Conservation (phyloP, 2,329 filamentous ascomycete genomes). For the Penicillium expansum region DNA sequence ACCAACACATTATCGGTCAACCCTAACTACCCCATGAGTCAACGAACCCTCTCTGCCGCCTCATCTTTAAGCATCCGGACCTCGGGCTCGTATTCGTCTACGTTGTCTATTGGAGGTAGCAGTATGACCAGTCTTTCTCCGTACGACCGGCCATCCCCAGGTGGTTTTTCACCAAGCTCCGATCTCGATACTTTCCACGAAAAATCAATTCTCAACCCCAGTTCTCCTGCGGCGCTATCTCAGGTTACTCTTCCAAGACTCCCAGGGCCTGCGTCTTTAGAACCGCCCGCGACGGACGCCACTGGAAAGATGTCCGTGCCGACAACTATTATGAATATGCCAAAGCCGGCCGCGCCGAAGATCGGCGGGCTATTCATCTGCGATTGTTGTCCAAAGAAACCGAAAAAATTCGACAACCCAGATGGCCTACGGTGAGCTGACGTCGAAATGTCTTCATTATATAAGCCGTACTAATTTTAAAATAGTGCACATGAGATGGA, state of each 20-base stretch:
- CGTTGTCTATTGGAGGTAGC: conserved; percentile 59
- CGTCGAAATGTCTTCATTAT: background rate
- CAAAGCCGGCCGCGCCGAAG: conserved; percentile 42
- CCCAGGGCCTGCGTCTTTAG: conserved; percentile 37
- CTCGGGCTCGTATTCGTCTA: conserved; percentile 60
- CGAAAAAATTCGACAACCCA: conserved; percentile 85
- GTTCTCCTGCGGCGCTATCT: conserved; percentile 45
- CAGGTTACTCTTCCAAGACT: conserved; percentile 38
- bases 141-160: conserved; percentile 60
- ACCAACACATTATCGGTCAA: conserved; percentile 55
- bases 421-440: conserved; percentile 74
- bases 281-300: conserved; percentile 39
- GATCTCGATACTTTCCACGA: conserved; percentile 55
- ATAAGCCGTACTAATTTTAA: background rate
- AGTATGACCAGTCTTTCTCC: conserved; percentile 65
- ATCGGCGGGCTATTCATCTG: conserved; percentile 68
- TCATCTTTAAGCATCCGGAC: conserved; percentile 61
- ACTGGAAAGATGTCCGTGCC: conserved; percentile 50
- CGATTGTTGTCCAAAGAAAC: conserved; percentile 95
- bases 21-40: conserved; percentile 54
- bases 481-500: conserved; percentile 81
- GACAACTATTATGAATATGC: conserved; percentile 31
- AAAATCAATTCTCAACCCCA: conserved; percentile 49
- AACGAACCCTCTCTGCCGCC: conserved; percentile 63
- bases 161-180: conserved; percentile 57